Conservation (phyloP, 2,329 filamentous ascomycete species). For the Calonectria fujianensis region DNA sequence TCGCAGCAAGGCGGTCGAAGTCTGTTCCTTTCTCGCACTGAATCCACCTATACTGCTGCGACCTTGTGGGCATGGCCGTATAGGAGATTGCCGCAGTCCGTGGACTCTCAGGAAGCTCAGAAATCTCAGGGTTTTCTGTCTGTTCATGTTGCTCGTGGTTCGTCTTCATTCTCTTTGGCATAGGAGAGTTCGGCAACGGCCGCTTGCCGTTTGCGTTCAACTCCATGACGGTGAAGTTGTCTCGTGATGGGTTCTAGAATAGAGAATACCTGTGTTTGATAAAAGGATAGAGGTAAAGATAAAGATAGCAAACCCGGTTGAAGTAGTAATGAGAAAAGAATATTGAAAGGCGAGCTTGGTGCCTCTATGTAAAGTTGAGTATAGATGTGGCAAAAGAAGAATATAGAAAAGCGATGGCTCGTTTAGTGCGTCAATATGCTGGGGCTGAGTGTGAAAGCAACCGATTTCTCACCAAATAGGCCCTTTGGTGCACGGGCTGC, state of each 20-base stretch:
- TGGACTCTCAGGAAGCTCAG: not conserved
- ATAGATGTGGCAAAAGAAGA: not conserved
- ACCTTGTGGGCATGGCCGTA: too few relatives aligned
- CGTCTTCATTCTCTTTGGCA: not conserved
- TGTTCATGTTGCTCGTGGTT: not conserved
- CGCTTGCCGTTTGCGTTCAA: not conserved
- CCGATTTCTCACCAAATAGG: not conserved
- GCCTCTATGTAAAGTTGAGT: not conserved
- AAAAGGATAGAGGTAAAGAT: not conserved
- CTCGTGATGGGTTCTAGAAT: not conserved
- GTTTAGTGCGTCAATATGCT: not conserved
- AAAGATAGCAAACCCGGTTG: not conserved
- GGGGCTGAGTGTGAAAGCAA: too few relatives aligned
- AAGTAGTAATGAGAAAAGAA: not conserved
- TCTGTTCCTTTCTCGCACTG: not conserved
- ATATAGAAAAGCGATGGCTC: too few relatives aligned
- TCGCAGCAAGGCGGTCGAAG: slow-evolving; percentile 31
- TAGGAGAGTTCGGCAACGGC: not conserved
- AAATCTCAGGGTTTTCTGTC: not conserved
- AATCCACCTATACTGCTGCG: slow-evolving; percentile 17
- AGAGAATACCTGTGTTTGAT: not conserved
- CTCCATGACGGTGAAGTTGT: not conserved
- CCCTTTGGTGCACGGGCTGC: not conserved
- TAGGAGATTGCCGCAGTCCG: not conserved
- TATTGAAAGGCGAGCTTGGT: not conserved